Evolutionary conservation across 768 basidiomycete genomes (phyloP).

Genomic region (Suillus ampliporus): DNA sequence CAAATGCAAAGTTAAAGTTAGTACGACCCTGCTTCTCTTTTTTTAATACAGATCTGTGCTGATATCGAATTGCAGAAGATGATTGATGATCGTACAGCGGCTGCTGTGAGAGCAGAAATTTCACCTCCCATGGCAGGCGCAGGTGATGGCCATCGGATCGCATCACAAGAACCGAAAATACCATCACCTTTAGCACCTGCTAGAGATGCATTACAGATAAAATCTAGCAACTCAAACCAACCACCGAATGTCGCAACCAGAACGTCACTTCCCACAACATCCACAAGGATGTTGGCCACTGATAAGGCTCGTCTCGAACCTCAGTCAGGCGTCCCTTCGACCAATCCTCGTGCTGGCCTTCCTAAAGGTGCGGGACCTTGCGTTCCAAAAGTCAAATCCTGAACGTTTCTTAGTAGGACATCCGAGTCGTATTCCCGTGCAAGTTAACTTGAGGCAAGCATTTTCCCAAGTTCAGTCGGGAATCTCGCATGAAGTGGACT

Average conservation of each 20-base stretch:
- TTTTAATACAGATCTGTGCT: not conserved
- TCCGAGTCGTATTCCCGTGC: not conserved
- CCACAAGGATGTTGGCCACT: too few species aligned
- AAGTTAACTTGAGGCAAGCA: not conserved
- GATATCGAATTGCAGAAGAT: not conserved
- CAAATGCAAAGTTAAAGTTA: conserved; percentile 2
- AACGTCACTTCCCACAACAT: not conserved
- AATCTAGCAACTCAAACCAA: not conserved
- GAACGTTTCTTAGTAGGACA: not conserved
- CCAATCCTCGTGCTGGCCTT: not conserved
- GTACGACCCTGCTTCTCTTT: not conserved
- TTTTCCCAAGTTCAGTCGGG: not conserved
- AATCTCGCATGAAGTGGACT: not conserved
- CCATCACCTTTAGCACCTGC: not conserved
- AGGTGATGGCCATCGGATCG: not conserved
- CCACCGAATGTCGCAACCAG: not conserved
- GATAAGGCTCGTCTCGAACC: not conserved
- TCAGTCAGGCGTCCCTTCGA: not conserved
- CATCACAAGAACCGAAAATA: too few species aligned
- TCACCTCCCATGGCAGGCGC: not conserved
- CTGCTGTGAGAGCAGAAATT: not conserved
- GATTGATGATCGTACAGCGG: not conserved
- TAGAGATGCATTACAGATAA: not conserved
- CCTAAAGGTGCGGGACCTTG: not conserved
- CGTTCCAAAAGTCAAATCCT: too few species aligned